Conservation (phyloP, 352 stramenopile species). For the Halophytophthora batemanensis region DNA sequence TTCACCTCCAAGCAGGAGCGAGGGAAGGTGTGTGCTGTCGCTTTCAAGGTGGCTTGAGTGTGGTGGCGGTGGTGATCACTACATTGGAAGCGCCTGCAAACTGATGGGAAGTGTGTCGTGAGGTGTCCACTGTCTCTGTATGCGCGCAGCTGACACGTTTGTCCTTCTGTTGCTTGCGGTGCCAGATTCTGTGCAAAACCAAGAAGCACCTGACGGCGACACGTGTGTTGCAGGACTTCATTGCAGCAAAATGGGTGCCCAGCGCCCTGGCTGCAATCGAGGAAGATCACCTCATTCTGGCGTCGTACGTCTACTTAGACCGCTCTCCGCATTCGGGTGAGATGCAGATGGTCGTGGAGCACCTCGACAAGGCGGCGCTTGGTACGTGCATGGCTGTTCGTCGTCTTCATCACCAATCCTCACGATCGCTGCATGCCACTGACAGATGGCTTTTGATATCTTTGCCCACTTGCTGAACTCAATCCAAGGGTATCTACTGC, state of each 20-base stretch:
- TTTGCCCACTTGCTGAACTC: background rate
- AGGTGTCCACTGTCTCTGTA: background rate
- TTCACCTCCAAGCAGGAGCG: slow-evolving; percentile 74
- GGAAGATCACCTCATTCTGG: slow-evolving; percentile 43
- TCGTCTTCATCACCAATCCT: background rate
- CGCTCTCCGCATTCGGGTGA: slow-evolving; percentile 34
- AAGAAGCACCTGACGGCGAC: slow-evolving; percentile 50
- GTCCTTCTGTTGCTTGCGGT: background rate
- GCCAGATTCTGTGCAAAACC: slow-evolving; percentile 59
- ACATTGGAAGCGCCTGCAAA: too few relatives aligned
- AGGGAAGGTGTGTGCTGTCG: slow-evolving; percentile 35
- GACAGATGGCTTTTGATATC: background rate
- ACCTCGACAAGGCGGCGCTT: slow-evolving; percentile 42
- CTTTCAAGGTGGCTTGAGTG: too few relatives aligned
- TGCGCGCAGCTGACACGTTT: background rate
- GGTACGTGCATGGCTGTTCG: slow-evolving; percentile 14
- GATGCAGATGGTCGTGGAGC: slow-evolving; percentile 48
- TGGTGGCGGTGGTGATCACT: background rate
- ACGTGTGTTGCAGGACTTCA: slow-evolving; percentile 51
- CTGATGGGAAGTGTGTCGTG: too few relatives aligned
- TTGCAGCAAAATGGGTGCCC: slow-evolving; percentile 21
- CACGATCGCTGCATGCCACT: background rate
- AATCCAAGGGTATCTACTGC: slow-evolving; percentile 28
- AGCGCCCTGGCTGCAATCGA: slow-evolving; percentile 11
- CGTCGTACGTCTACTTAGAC: slow-evolving; percentile 52